Conservation (phyloP, 2,329 filamentous ascomycete species). For the Aspergillus awamori region DNA sequence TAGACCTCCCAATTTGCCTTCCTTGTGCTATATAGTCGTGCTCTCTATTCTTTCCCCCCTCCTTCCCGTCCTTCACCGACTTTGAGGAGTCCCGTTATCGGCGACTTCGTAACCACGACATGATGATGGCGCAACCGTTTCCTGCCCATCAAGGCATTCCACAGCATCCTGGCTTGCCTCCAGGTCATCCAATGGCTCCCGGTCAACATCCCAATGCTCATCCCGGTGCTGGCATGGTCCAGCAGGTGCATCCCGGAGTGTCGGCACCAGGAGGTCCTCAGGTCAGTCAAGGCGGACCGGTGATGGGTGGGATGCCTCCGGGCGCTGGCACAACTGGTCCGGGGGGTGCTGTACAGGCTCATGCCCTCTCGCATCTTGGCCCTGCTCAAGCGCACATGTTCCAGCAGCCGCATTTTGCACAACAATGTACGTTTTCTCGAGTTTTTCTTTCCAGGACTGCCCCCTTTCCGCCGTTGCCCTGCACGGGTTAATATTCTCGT, state of each 20-base stretch:
- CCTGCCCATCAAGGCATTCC: slow-evolving; percentile 63
- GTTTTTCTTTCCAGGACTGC: background rate
- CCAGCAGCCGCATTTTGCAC: slow-evolving; percentile 50
- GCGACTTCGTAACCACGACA: slow-evolving; percentile 47
- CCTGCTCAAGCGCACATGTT: slow-evolving; percentile 59
- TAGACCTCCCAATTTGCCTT: slow-evolving; percentile 2
- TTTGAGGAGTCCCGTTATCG: slow-evolving; percentile 34
- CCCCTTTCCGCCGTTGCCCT: background rate
- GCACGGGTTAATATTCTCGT: background rate
- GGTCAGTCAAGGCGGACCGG: slow-evolving; percentile 63
- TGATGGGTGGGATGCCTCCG: slow-evolving; percentile 66
- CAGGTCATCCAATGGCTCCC: slow-evolving; percentile 63
- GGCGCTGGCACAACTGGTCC: slow-evolving; percentile 56
- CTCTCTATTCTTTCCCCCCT: slow-evolving; percentile 5
- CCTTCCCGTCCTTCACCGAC: slow-evolving; percentile 23
- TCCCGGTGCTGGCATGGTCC: slow-evolving; percentile 53
- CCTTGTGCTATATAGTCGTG: background rate
- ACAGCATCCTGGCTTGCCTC: slow-evolving; percentile 60
- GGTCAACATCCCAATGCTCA: slow-evolving; percentile 61
- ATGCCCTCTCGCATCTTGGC: slow-evolving; percentile 63
- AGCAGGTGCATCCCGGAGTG: slow-evolving; percentile 64
- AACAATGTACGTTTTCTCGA: slow-evolving; percentile 42
- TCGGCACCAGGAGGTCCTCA: slow-evolving; percentile 62
- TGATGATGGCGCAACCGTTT: slow-evolving; percentile 59
- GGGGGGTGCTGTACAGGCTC: slow-evolving; percentile 55